Base-by-base conservation (phyloP, 305 asterid species). In the Coffea humblotiana region DNA sequence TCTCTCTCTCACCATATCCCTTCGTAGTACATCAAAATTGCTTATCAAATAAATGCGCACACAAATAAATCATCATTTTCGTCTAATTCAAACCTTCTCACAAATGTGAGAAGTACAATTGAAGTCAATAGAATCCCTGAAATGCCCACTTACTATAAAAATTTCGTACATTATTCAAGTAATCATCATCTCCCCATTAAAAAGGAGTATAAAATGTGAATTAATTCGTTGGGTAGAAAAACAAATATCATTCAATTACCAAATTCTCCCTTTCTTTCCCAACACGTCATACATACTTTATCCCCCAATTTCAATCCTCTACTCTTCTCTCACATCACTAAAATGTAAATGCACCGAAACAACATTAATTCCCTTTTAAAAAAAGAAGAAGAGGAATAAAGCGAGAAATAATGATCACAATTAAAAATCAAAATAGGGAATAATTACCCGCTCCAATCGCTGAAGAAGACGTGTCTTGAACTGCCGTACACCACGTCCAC, bases 401-500 rank as follows among this genome's bases (percentile, higher is more conserved):
- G 67, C 45, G 35, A 54, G 23, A 52, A 66, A 74, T n/a, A 69
- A 71, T 35, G 61, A n/a, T 29, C 37, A 51, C 75, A 60, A 40
- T 72, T 3, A 54, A 32, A 40, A 40, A 40, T 40, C 6, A 19
- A 56, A 6, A 56, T 0, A 56, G 6, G 3, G 63, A 75, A 45
- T 43, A 79, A 78, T 15, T 88, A 96, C 98, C 91, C 97, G 88
- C 81, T 94, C 98, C 66, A 96, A 83, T 71, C 99, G 93, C 82
- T 94, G 99, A 81, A 91, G 94, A 76, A 96, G 97, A 84, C 92
- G 92, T 29, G 99, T 96, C 81, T 96, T 96, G 85, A 96, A 96
- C 79, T 96, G 99, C 18, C 98, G 93, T 52, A 96, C 99, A 81
- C 99, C 98, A 81, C 99, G 98, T 56, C 99, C 99, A 64, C 91